These are phyloP conservation scores for Neonothopanus nambi DNA, from an alignment of 1,284 basidiomycete genomes.

Conservation along the genomic window DNA sequence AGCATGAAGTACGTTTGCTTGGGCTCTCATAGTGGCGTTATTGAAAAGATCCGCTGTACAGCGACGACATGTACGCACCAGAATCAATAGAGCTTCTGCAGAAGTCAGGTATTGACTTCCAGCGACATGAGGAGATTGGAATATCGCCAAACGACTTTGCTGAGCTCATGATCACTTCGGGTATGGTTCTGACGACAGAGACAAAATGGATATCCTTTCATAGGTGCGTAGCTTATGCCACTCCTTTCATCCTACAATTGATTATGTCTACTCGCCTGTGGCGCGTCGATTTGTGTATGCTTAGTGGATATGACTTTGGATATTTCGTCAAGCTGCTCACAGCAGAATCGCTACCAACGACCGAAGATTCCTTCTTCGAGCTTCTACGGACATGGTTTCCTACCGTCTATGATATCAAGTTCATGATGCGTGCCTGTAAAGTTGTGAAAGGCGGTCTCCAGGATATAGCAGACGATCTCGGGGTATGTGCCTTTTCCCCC, in stretches of 20 bases:
- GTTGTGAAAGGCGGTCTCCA: conserved; percentile 92
- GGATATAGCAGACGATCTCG: conserved; percentile 93
- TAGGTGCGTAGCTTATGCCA: conserved; percentile 58
- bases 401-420: conserved; percentile 97
- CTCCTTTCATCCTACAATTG: background rate
- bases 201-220: conserved; percentile 99
- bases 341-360: conserved; percentile 82
- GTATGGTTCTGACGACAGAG: conserved; percentile 87
- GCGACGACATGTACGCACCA: conserved; percentile 97
- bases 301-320: conserved; percentile 98
- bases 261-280: conserved; percentile 15
- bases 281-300: background rate
- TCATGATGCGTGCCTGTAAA: conserved; percentile 89
- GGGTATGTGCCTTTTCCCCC: conserved; percentile 46
- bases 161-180: conserved; percentile 95
- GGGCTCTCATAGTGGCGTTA: background rate
- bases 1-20: conserved; percentile 73
- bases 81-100: conserved; percentile 94
- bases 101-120: conserved; percentile 96
- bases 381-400: conserved; percentile 94
- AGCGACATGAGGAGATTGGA: conserved; percentile 89
- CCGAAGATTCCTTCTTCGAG: conserved; percentile 91
- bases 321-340: conserved; percentile 97
- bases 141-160: conserved; percentile 96
- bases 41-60: conserved; percentile 30